These are phyloP conservation scores for Populus hybrid DNA, from an alignment of 441 rosid species.

Conservation along the genomic window DNA sequence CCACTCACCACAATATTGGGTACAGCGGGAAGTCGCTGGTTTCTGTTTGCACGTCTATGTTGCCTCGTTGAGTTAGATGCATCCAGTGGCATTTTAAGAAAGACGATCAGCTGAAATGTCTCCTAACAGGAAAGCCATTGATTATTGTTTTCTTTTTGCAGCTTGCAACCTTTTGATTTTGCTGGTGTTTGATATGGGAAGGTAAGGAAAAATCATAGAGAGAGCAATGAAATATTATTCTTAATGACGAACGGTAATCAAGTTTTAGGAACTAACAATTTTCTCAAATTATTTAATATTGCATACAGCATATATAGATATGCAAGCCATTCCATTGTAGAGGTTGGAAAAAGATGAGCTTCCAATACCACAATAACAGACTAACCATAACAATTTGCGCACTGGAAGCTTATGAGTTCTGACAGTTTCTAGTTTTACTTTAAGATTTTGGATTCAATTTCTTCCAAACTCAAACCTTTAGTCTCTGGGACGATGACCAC, in stretches of 20 bases:
- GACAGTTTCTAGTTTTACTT: constrained; percentile 35
- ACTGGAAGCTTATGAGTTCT: background rate
- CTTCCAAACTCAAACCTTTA: constrained; percentile 95
- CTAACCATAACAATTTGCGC: background rate
- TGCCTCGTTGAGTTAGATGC: background rate
- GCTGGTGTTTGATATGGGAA: background rate
- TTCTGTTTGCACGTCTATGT: background rate
- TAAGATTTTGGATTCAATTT: constrained; percentile 79
- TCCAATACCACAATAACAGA: background rate
- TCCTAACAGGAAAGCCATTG: background rate
- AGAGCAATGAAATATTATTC: background rate
- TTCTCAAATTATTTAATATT: background rate
- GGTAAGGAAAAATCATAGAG: background rate
- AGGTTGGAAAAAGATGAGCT: constrained; percentile 3
- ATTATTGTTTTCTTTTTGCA: background rate
- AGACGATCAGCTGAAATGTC: background rate
- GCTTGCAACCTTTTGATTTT: background rate
- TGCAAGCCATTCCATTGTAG: background rate
- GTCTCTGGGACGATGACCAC: constrained; percentile 78
- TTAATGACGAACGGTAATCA: background rate
- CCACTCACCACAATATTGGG: too few species aligned
- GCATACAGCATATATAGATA: background rate
- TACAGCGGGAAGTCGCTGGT: background rate
- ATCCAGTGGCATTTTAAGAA: background rate
- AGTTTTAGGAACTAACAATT: background rate